Evolutionary conservation across 768 basidiomycete species (phyloP).

Genomic region (Porpolomopsis calyptriformis): DNA sequence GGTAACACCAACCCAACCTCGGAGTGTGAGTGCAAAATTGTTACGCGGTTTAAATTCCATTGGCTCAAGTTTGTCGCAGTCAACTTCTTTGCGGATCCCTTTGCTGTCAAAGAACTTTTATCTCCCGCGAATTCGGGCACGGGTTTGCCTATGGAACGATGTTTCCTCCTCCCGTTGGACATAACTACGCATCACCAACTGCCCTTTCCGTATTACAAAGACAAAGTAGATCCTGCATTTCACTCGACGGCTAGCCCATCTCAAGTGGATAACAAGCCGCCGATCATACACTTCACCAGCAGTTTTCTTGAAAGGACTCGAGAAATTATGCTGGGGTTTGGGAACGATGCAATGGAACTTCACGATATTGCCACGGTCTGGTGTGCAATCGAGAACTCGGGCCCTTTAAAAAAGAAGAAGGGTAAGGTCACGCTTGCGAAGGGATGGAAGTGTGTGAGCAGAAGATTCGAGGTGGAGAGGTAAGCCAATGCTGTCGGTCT

Average conservation of each 20-base stretch:
- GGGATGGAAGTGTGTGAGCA: constrained; percentile 47
- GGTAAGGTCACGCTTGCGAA: constrained; percentile 18
- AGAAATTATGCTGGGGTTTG: constrained; percentile 68
- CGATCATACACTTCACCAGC: constrained; percentile 67
- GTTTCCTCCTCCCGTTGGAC: constrained; percentile 68
- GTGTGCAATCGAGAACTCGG: constrained; percentile 71
- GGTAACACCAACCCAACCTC: constrained; percentile 76
- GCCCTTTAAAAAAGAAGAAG: constrained; percentile 21
- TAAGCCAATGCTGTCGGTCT: constrained; percentile 16
- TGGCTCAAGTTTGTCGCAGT: constrained; percentile 30
- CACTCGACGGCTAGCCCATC: constrained; percentile 41
- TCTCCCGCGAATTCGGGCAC: constrained; percentile 26
- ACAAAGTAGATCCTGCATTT: constrained; percentile 53
- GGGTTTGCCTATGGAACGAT: constrained; percentile 53
- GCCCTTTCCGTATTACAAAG: constrained; percentile 53
- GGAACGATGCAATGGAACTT: constrained; percentile 79
- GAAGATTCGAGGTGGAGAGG: constrained; percentile 65
- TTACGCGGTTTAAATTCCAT: constrained; percentile 4
- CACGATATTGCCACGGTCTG: constrained; percentile 87
- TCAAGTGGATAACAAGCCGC: constrained; percentile 34
- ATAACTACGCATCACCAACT: constrained; percentile 74
- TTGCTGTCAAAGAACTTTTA: constrained; percentile 64
- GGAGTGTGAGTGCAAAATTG: constrained; percentile 51
- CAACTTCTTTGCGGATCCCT: constrained; percentile 84
- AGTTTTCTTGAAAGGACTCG: constrained; percentile 66